Evolutionary conservation across 1,284 basidiomycete genomes (phyloP).

Genomic region (Testicularia cyperi): DNA sequence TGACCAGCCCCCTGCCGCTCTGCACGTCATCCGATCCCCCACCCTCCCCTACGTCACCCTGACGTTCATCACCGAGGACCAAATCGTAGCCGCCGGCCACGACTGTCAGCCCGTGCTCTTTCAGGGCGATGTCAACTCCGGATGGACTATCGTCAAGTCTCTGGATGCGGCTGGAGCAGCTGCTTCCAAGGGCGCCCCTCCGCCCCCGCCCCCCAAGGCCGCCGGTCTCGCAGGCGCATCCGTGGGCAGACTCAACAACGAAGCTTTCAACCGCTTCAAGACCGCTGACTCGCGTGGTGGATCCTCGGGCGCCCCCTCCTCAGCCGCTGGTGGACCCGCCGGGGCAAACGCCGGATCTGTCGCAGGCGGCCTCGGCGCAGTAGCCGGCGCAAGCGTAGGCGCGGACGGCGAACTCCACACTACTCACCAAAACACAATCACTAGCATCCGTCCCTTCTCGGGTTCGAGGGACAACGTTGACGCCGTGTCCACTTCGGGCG

Average conservation of each 20-base stretch:
- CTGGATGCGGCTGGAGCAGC: slow-evolving; percentile 53
- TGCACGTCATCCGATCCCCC: slow-evolving; percentile 53
- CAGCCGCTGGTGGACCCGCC: slow-evolving; percentile 12
- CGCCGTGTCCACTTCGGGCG: slow-evolving; percentile 85
- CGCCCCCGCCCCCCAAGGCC: slow-evolving; percentile 53
- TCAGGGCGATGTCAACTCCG: slow-evolving; percentile 42
- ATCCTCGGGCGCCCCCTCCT: slow-evolving; percentile 61
- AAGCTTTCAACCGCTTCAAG: slow-evolving; percentile 93
- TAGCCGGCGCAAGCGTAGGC: slow-evolving; percentile 68
- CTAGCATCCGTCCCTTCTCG: slow-evolving; percentile 63
- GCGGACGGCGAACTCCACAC: slow-evolving; percentile 68
- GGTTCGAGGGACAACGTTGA: slow-evolving; percentile 65
- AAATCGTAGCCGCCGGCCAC: slow-evolving; percentile 82
- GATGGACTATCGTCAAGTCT: slow-evolving; percentile 50
- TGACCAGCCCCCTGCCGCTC: slow-evolving; percentile 48
- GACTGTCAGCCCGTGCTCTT: slow-evolving; percentile 86
- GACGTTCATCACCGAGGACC: slow-evolving; percentile 74
- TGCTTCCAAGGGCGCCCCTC: slow-evolving; percentile 51
- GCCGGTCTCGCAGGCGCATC: slow-evolving; percentile 35
- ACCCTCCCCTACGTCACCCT: slow-evolving; percentile 56
- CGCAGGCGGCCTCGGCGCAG: slow-evolving; percentile 70
- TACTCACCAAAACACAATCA: slow-evolving; percentile 98
- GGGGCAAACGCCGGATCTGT: slow-evolving; percentile 55
- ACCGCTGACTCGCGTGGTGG: slow-evolving; percentile 83
- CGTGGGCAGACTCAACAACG: slow-evolving; percentile 84